Evolutionary conservation across 2,329 filamentous ascomycete species (phyloP), one percentile per base, ranked within the genome.

Genomic region (Sordariomycetes sp.): DNA sequence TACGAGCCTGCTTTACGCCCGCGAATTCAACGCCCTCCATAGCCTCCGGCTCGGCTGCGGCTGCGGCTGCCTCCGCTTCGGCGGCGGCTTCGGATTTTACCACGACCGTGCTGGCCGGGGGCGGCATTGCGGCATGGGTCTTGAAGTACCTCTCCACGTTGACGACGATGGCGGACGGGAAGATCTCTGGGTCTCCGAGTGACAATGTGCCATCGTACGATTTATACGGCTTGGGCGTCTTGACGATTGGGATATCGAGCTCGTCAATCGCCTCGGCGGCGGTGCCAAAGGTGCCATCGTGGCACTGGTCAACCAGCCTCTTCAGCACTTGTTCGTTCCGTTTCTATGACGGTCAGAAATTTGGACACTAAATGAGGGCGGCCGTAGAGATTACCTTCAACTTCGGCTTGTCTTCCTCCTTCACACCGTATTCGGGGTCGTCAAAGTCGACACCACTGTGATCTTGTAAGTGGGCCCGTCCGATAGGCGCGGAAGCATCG

Each of bases 71-170:
- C 12, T 24, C 12, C 2, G 79, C 71, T 2, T 63, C 68, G 1
- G 61, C 74, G 43, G 71, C 77, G 2, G 72, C 69, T 40, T 84
- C 80, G 8, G 75, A 73, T 57, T 76, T 78, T 58, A 79, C 62
- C 3, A 90, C 87, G 59, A 93, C 95, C 1, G 84, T 87, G 67
- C 85, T 95, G 28, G 93, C 90, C 10, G 87, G 80, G 2, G 86
- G 84, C 1, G 91, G 80, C 61, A 81, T 82, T 8, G 90, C 90
- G 32, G 87, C 74, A 71, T 92, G 90, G 0, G 88, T 94, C 69
- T 88, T 88, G 65, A 92, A 93, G 69, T 95, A 99, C 59, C 94
- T 83, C 70, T 97, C 91, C 1, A 99, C 87, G 59, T 89, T 85
- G 66, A 99, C 96, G 24, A 79, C 82, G 66, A 97, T 73, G 1